Percentiles rank a stretch among this genome's conserved stretches.
These are phyloP conservation scores for Heterobasidion parviporum DNA, from an alignment of 1,284 basidiomycete species.

Conservation along the genomic window DNA sequence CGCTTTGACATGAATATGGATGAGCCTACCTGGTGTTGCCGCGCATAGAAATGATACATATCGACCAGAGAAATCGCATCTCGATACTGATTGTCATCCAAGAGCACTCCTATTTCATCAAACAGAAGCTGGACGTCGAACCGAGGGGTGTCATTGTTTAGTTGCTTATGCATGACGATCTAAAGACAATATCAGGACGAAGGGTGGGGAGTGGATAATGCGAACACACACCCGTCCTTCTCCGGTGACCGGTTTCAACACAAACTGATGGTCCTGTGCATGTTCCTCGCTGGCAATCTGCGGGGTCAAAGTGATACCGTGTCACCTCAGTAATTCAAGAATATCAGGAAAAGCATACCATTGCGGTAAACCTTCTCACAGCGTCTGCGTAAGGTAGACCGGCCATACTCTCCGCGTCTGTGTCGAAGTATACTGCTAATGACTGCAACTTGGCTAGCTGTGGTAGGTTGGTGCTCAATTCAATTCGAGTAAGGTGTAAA, in stretches of 20 bases:
- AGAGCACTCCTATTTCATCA: constrained; percentile 87
- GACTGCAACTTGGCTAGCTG: constrained; percentile 85
- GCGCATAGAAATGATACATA: constrained; percentile 94
- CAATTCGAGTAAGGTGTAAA: neutral
- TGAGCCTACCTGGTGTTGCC: constrained; percentile 74
- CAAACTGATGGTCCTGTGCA: constrained; percentile 78
- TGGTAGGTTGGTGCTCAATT: constrained; percentile 6
- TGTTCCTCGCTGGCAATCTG: constrained; percentile 61
- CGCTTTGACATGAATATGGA: neutral
- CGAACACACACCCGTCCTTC: constrained; percentile 68
- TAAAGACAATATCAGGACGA: constrained; percentile 18
- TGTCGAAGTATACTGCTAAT: constrained; percentile 93
- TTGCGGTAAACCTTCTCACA: constrained; percentile 71
- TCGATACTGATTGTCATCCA: constrained; percentile 95
- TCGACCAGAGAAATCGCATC: constrained; percentile 92
- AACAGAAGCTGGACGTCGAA: constrained; percentile 90
- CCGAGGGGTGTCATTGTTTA: constrained; percentile 69
- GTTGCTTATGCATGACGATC: constrained; percentile 80
- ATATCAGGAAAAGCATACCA: constrained; percentile 37
- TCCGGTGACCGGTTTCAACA: constrained; percentile 93
- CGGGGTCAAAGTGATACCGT: neutral
- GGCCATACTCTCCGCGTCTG: constrained; percentile 80
- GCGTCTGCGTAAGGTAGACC: constrained; percentile 63
- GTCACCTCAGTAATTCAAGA: too few species aligned
- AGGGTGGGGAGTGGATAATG: neutral